These are phyloP conservation scores for Polygonum aviculare DNA, from an alignment of 148 eudicot species.

Conservation along the genomic window DNA sequence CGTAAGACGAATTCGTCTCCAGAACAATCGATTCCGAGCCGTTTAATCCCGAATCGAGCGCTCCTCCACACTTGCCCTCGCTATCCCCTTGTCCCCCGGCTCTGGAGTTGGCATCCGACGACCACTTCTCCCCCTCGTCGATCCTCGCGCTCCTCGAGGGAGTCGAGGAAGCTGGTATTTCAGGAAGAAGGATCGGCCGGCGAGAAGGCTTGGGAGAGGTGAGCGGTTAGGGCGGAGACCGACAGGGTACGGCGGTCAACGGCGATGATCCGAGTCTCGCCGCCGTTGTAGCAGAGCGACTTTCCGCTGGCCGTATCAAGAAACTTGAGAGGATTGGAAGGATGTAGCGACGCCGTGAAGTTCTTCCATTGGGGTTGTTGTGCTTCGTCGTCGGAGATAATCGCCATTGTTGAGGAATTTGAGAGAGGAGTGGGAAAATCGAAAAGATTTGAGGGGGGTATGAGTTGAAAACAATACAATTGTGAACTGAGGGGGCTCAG, in stretches of 20 bases:
- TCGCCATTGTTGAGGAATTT: too few species aligned
- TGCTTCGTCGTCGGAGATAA: too few species aligned
- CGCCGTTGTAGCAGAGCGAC: constrained; percentile 67
- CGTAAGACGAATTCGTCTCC: constrained; percentile 58
- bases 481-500: too few species aligned
- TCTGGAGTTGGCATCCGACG: constrained; percentile 25
- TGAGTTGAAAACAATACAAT: too few species aligned
- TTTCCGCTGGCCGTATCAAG: constrained; percentile 46
- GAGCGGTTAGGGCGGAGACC: constrained; percentile 30
- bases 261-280: constrained; percentile 77
- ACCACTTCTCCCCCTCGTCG: constrained; percentile 32
- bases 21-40: constrained; percentile 44
- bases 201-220: constrained; percentile 38
- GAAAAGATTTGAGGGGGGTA: too few species aligned
- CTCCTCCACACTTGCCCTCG: constrained; percentile 21
- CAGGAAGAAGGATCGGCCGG: constrained; percentile 33
- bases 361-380: too few species aligned
- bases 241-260: constrained; percentile 37
- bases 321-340: too few species aligned
- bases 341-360: too few species aligned
- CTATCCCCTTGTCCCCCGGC: constrained; percentile 17
- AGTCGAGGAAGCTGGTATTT: constrained; percentile 95
- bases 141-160: too few species aligned
- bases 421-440: too few species aligned
- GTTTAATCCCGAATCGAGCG: constrained; percentile 5